Evolutionary conservation across 2,329 filamentous ascomycete genomes (phyloP).

Genomic region (Trichoderma harzianum): DNA sequence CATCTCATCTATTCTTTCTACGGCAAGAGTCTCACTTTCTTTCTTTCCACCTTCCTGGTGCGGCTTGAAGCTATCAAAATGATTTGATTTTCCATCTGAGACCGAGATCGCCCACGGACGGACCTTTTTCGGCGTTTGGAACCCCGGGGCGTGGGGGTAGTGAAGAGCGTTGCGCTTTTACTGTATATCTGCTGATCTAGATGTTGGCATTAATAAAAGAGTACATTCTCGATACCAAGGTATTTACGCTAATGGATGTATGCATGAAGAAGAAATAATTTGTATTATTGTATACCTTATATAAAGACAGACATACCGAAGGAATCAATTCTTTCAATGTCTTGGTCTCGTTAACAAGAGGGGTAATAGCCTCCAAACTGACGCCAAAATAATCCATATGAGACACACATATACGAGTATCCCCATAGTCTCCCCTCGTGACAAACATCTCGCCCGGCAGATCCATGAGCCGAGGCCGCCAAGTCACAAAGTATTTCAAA

Average conservation of each 20-base stretch:
- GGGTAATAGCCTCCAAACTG: neutral
- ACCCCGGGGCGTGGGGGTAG: neutral
- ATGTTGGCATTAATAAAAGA: neutral
- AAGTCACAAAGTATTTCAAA: neutral
- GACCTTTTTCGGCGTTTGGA: neutral
- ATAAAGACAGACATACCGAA: neutral
- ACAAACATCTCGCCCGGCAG: neutral
- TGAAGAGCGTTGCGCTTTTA: neutral
- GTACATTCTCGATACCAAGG: neutral
- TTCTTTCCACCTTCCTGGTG: neutral
- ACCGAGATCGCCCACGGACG: neutral
- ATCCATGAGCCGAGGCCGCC: neutral
- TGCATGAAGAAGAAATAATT: neutral
- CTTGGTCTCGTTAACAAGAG: neutral
- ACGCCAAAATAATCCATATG: neutral
- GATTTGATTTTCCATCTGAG: conserved; percentile 1
- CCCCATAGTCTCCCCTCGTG: neutral
- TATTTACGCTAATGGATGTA: neutral
- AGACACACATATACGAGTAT: neutral
- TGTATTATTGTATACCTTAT: neutral
- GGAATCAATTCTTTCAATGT: neutral
- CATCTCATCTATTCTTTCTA: neutral
- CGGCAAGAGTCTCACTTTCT: neutral
- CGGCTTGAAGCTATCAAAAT: neutral
- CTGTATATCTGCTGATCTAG: neutral